Base-by-base conservation (phyloP, 2,329 filamentous ascomycete species). In the Niveomyces coronatus region DNA sequence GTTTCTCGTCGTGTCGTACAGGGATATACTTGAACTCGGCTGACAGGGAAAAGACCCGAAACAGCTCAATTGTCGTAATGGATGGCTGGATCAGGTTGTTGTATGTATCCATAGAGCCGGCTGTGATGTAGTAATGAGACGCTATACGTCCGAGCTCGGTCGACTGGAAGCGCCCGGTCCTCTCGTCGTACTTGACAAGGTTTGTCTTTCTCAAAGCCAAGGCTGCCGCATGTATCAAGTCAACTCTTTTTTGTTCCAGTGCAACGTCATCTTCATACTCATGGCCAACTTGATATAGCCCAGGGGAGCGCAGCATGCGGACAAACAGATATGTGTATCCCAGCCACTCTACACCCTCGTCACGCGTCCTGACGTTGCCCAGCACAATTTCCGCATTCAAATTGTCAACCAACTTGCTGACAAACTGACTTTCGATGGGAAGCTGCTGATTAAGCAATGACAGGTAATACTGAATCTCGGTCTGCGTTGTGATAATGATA, bases 1-100 rank as follows among this genome's bases (percentile, higher is more conserved):
- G 70, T 66, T 96, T 96, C 67, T 98, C 91, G 52, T 98, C 91
- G 54, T 95, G 88, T 29, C 91, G 82, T 24, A 98, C 89, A 2
- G 91, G 91, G 29, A 98, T 98, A 59, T 94, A 98, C 61, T 95
- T 96, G 71, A 98, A 98, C 60, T 98, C 91, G 39, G 93, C 86
- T 53, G 91, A 96, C 24, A 96, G 73, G 10, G 93, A 82, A 55
- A 98, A 98, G 19, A 98, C 80, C 29, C 93, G 81, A 77, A 98
- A 96, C 29, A 98, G 74, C 61, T 98, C 91, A 46, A 98, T 94
- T 5, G 85, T 85, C 18, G 84, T 86, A 50, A 95, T 91, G 9
- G 82, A 86, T 11, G 89, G 87, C 55, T 95, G 88, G 33, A 98
- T 85, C 48, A 96, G 82, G 55, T 84, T 85, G 57, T 94, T 94